Conservation (phyloP, 805 yeast species). For the Candida silvicultrix region DNA sequence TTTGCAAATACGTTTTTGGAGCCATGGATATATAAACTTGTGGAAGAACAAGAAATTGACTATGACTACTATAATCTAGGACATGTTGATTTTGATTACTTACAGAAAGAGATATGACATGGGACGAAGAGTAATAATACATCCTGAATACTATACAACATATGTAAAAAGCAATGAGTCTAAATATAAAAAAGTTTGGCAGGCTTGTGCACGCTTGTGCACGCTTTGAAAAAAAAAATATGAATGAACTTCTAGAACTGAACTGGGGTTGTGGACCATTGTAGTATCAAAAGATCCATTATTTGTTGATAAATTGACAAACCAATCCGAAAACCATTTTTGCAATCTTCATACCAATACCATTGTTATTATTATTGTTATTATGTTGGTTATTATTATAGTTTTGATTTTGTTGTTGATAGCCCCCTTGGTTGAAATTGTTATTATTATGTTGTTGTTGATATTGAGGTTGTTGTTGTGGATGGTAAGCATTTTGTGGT, state of each 20-base stretch:
- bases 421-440: constrained; percentile 15
- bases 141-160: too few relatives aligned
- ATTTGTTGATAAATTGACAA: not conserved
- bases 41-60: constrained; percentile 15
- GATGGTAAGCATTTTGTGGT: constrained; percentile 26
- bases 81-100: constrained; percentile 9
- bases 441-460: constrained; percentile 12
- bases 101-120: constrained; percentile 1
- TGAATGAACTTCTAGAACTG: too few relatives aligned
- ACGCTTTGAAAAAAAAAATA: too few relatives aligned
- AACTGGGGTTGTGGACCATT: not conserved
- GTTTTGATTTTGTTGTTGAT: constrained; percentile 17
- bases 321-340: constrained; percentile 11
- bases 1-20: constrained; percentile 9
- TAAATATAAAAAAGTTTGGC: too few relatives aligned
- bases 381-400: constrained; percentile 12
- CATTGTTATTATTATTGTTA: constrained; percentile 10
- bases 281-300: constrained; percentile 6
- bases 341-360: constrained; percentile 11
- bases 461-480: constrained; percentile 24
- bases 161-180: too few relatives aligned
- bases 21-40: constrained; percentile 9
- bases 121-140: too few relatives aligned
- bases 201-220: too few relatives aligned
- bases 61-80: constrained; percentile 18